Evolutionary conservation across 441 rosid genomes (phyloP), one percentile per base, ranked within the genome.

Genomic region (Pelargonium hybrid): DNA sequence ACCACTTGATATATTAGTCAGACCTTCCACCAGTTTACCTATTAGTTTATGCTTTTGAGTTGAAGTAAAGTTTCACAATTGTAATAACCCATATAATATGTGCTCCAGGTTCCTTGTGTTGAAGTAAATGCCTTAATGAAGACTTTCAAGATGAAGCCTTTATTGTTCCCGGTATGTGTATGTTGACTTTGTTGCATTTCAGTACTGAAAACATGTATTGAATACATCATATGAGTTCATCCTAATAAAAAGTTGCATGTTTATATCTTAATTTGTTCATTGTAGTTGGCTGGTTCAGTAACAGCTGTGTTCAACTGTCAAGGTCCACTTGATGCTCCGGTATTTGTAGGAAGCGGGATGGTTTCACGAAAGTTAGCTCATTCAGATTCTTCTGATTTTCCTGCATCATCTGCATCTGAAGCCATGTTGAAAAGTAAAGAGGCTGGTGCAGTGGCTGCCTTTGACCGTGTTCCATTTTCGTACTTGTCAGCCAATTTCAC

Each of bases 291-390:
- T 75, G 99, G 99, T 77, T 90, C 88, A 78, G 88, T 94, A 29
- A 94, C 99, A 77, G 96, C 98, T 66, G 98, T 94, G 69, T 94
- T 94, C 82, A 94, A 94, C 82, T 92, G 98, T 84, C 99, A 94
- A 90, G 99, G 99, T 34, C 99, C 97, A 69, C 75, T 94, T 73
- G 97, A 92, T 84, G 98, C 98, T 76, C 99, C 99, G 6, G 78
- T 85, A 74, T 94, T 94, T 82, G 98, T 94, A 79, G 99, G 99
- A 67, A 94, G 99, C 78, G 97, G 97, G 69, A 90, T 94, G 88
- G 96, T 88, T 69, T 86, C 99, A 61, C 84, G 99, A 82, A 94
- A 92, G 87, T 83, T 92, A 72, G 84, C 96, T 71, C 80, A 84
- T 79, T 76, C 90, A 45, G 77, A 81, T 83, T 80, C 87, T 63